Percentiles rank a stretch among this genome's conserved stretches.
phyloP scores from a whole-genome alignment of 805 yeast species.

The Teunomyces atbi region DNA sequence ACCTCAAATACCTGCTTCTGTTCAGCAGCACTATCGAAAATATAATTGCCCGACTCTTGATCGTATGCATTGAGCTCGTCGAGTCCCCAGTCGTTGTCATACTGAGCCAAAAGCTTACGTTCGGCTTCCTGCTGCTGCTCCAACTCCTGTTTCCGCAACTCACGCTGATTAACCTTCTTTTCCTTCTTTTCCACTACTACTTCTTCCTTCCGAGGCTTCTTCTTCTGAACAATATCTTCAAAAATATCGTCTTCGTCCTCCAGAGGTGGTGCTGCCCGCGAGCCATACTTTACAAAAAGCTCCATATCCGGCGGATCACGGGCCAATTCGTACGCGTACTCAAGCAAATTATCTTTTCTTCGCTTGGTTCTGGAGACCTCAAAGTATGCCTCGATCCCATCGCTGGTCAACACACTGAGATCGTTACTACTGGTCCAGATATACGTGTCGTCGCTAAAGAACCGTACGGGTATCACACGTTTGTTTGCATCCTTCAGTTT shows the following conservation, averaged over 20 bases:
- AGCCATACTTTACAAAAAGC: constrained; percentile 39
- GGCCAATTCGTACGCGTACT: constrained; percentile 55
- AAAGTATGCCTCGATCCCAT: constrained; percentile 42
- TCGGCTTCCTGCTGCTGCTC: constrained; percentile 13
- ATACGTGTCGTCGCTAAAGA: constrained; percentile 70
- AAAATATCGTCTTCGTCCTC: constrained; percentile 15
- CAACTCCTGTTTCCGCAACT: constrained; percentile 16
- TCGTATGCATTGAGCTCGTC: constrained; percentile 33
- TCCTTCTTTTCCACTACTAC: not conserved
- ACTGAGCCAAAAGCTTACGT: constrained; percentile 12
- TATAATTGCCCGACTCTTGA: constrained; percentile 28
- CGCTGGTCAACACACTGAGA: constrained; percentile 43
- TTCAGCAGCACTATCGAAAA: constrained; percentile 31
- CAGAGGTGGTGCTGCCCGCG: constrained; percentile 43
- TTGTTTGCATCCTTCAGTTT: constrained; percentile 21
- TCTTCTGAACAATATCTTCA: constrained; percentile 14
- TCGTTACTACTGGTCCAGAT: constrained; percentile 62
- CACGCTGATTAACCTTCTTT: constrained; percentile 8
- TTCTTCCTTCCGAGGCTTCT: constrained; percentile 8
- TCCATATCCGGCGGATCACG: constrained; percentile 43
- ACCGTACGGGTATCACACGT: constrained; percentile 53
- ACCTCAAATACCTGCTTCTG: constrained; percentile 23
- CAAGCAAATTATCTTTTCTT: constrained; percentile 45
- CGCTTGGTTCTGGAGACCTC: constrained; percentile 20
- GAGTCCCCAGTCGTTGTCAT: constrained; percentile 45